Evolutionary conservation across 2,329 filamentous ascomycete genomes (phyloP), one percentile per base, ranked within the genome.

Genomic region (Grosmannia clavigera): DNA sequence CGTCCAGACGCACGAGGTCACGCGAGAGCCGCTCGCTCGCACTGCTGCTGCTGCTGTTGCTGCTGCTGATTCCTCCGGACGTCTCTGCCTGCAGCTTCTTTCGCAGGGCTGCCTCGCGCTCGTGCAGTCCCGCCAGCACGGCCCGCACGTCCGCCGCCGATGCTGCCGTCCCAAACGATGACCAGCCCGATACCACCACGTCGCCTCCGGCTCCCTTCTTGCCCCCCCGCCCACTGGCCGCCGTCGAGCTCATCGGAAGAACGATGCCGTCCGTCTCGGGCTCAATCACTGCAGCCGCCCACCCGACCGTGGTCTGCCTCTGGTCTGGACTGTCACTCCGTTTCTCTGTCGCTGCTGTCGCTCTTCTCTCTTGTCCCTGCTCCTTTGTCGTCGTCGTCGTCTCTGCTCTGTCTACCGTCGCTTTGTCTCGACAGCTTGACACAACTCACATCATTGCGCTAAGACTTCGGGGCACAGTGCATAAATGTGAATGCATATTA

Each of bases 1-100:
- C 80, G 73, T 99, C 94, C 64, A 99, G 81, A 22, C 92, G 87
- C 62, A 85, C 85, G 57, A 99, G 80, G 68, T 96, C 90, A 65
- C 91, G 88, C 25, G 88, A 87, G 57, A 99, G 82, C 33, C 53
- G 53, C 69, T 95, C 88, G 63, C 89, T 97, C 35, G 35, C 50
- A 7, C 40, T 27, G 27, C 40, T 50, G 43, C 59, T 22, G 22
- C 22, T 22, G 22, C 22, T 22, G 22, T 2, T 22, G 22, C 22
- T 22, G 22, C 22, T 22, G 22, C 22, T 22, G 22, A 1, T 22
- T 22, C 22, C 22, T 22, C 22, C 22, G 22, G 22, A 57, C 48
- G 27, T 22, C 55, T n/a, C 55, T 1, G 7, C 50, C 31, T 31
- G 5, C 1, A 60, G 59, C 50, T 10, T 38, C 50, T 19, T n/a